Evolutionary conservation across 768 basidiomycete species (phyloP), one percentile per base, ranked within the genome.

Genomic region (Termitomyces sp.): DNA sequence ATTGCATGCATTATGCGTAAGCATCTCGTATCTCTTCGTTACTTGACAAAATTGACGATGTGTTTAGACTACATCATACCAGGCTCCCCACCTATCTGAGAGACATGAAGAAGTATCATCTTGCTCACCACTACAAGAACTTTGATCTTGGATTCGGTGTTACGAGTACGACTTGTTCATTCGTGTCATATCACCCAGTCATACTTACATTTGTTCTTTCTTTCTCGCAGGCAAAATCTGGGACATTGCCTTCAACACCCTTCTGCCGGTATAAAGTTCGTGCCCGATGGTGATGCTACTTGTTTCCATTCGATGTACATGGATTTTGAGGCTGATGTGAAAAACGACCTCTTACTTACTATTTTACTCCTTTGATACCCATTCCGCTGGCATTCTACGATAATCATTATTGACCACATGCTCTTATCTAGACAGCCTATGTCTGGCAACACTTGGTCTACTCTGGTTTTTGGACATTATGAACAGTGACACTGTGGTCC

Each of bases 111-210:
- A 91, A 91, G 70, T 98, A 98, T 69, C 97, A 99, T 67, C 83
- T 99, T 62, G 95, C 93, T 7, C 95, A 98, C 69, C 96, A 98
- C 72, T 97, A 96, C 79, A 97, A 97, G 75, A 96, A 97, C 77
- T 96, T 93, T 70, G 94, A 97, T 69, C 88, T 98, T 46, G 95
- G 95, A 18, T 98, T 95, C 69, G 95, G 96, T 34, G 95, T 98
- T 12, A 98, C 95, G 7, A 94, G 91, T 90, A 66, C 54, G 85
- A 74, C 15, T 39, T 41, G 63, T 30, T 61, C 52, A 37, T 2
- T 24, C 41, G 20, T 24, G 8, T 42, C 45, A 57, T 31, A 30
- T 49, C 11, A 30, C 27, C 18, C 6, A 30, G 8, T 4, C n/a
- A 39, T 41, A 47, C 54, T 42, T 41, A 36, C 18, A 55, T 39